These are phyloP conservation scores for Blastomyces silverae DNA, from an alignment of 2,329 filamentous ascomycete species.

Conservation along the genomic window DNA sequence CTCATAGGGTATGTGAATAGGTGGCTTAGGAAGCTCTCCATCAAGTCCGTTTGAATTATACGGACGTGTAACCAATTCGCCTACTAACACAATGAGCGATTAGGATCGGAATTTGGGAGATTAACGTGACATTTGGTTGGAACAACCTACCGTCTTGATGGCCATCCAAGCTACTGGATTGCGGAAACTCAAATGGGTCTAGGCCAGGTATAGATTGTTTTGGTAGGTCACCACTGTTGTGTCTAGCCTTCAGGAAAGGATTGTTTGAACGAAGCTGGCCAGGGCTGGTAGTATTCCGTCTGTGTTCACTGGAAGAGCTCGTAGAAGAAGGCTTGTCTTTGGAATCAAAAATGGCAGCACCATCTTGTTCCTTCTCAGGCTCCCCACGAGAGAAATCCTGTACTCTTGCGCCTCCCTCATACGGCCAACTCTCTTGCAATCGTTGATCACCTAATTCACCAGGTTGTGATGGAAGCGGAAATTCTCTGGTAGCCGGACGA, in stretches of 20 bases:
- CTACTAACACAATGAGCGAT: background rate
- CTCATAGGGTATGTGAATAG: background rate
- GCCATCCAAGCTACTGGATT: background rate
- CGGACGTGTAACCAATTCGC: background rate
- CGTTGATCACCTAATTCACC: background rate
- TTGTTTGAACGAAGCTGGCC: constrained; percentile 35
- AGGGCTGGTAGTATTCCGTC: background rate
- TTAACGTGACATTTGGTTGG: background rate
- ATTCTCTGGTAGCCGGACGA: background rate
- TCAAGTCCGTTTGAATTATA: background rate
- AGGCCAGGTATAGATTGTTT: background rate
- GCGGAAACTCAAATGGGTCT: constrained; percentile 6
- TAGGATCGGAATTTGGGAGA: background rate
- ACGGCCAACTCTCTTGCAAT: background rate
- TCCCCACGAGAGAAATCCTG: background rate
- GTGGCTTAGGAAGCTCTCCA: background rate
- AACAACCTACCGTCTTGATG: constrained; percentile 2
- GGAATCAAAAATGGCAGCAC: background rate
- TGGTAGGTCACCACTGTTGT: constrained; percentile 13
- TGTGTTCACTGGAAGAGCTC: background rate
- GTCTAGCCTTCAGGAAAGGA: constrained; percentile 33
- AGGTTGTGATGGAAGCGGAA: background rate
- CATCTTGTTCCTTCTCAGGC: background rate
- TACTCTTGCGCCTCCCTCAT: background rate
- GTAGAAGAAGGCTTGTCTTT: background rate